Evolutionary conservation across 345 rosid species (phyloP).

Genomic region (Citropsis articulata): DNA sequence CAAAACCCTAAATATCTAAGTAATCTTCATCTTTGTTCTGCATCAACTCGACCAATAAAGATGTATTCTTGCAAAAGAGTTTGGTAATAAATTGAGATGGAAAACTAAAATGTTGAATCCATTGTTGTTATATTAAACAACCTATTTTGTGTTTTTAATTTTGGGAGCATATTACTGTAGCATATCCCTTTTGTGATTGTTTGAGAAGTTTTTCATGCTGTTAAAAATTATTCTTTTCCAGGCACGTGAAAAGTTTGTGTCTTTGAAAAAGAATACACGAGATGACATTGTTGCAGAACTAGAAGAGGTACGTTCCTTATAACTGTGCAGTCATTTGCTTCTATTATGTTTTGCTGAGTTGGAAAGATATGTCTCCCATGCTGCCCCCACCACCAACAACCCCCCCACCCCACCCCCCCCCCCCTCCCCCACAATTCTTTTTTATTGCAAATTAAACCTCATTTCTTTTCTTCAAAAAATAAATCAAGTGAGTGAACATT

Average conservation of each 20-base stretch:
- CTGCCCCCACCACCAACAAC: no score
- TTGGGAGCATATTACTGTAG: background rate
- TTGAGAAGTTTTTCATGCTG: background rate
- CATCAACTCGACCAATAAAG: background rate
- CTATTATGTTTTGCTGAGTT: constrained; percentile 5
- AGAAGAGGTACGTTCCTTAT: constrained; percentile 62
- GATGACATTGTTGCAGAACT: constrained; percentile 71
- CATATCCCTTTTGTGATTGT: background rate
- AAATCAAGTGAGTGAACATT: background rate
- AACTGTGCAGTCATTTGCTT: background rate
- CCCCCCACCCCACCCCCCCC: no score
- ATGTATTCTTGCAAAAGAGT: background rate
- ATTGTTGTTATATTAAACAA: background rate
- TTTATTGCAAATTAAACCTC: background rate
- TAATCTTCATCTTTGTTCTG: background rate
- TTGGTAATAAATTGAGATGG: background rate
- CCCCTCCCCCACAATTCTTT: background rate
- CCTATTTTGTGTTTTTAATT: background rate
- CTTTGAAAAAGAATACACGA: constrained; percentile 73
- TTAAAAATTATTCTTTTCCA: constrained; percentile 24
- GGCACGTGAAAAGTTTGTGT: constrained; percentile 88
- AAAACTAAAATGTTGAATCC: background rate
- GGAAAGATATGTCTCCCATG: background rate
- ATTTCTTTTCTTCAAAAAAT: no score
- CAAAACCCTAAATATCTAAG: background rate